Base-by-base conservation (phyloP, 108 stramenopile species). In the Nannochloropsis salina region DNA sequence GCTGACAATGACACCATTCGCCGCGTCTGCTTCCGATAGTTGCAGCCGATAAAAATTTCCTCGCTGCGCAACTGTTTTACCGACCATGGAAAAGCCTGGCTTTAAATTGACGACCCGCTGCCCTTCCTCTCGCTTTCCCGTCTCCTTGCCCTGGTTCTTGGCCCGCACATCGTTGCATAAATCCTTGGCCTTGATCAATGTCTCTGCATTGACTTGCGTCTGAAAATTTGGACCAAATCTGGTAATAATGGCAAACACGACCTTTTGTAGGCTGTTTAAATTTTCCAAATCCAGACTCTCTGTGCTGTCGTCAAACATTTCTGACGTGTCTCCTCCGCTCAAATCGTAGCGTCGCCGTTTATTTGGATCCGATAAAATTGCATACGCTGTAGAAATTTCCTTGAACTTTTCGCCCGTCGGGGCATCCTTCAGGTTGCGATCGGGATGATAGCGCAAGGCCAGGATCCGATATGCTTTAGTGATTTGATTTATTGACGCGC, bases 1-100 rank as follows among this genome's bases (percentile, higher is more conserved):
- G 8, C 61, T 74, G 20, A 74, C 61, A 74, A 74, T 74, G 20
- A 74, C 61, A 4, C 61, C 61, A 2, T 74, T 74, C 61, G 61
- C 61, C 61, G 61, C 61, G 4, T 74, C 61, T n/a, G 61, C 61
- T 74, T 74, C 61, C 61, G 61, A 74, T 8, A 74, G 61, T 74
- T n/a, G 15, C 61, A 74, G n/a, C 4, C 15, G 20, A 74, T 74
- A 74, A 74, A n/a, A 74, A 2, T n/a, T n/a, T n/a, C 61, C n/a
- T n/a, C n/a, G 20, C 8, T 74, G 61, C 61, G 20, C 20, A 4
- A 15, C 61, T n/a, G 61, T 74, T n/a, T 15, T n/a, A 4, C 61
- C 61, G 6, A n/a, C n/a, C n/a, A 74, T 74, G 15, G 20, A 15
- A 74, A n/a, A n/a, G 2, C 61, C 61, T n/a, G n/a, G 6, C 8